Evolutionary conservation across 768 basidiomycete species (phyloP), one percentile per base, ranked within the genome.

Genomic region (Ephemerocybe angulata): DNA sequence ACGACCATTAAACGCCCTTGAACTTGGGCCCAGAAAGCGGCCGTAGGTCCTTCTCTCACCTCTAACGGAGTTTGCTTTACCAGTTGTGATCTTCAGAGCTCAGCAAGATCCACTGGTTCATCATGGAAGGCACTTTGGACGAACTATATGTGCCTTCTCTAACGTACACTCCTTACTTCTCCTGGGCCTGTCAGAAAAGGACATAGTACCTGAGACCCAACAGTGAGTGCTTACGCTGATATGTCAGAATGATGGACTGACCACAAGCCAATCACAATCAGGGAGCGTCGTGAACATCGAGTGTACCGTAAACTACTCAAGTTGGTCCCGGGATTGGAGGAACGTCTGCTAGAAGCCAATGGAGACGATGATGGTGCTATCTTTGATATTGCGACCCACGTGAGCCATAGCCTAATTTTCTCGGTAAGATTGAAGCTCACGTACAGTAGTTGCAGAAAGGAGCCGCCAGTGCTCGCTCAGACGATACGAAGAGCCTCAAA

Each of bases 401-500:
- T 25, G 15, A 4, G 19, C 11, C 21, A 1, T 31, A 3, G 40
- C 8, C 12, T 4, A 12, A 8, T 15, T 4, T 24, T 13, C 7
- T 19, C 12, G 17, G 15, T 22, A 10, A 19, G 3, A 4, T 27
- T 10, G 3, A 31, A n/a, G 15, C 38, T 17, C 38, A 7, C n/a
- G 15, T 6, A 6, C 41, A 7, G 5, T 2, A 53, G 52, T 12
- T 53, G 15, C 29, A 41, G n/a, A 53, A 53, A 25, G 52, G 52
- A 1, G 21, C 52, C 1, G n/a, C 52, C 8, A 53, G 38, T 12
- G 38, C 52, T 1, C 52, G 41, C 15, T 41, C 52, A 17, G 52
- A 42, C 19, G 52, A 53, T 31, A 53, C 40, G 8, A 42, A 22
- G n/a, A 31, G 29, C 17, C 10, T 53, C 12, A 53, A 53, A 15